These are phyloP conservation scores for Juglanconis sp. DNA, from an alignment of 2,329 filamentous ascomycete genomes.

Conservation along the genomic window DNA sequence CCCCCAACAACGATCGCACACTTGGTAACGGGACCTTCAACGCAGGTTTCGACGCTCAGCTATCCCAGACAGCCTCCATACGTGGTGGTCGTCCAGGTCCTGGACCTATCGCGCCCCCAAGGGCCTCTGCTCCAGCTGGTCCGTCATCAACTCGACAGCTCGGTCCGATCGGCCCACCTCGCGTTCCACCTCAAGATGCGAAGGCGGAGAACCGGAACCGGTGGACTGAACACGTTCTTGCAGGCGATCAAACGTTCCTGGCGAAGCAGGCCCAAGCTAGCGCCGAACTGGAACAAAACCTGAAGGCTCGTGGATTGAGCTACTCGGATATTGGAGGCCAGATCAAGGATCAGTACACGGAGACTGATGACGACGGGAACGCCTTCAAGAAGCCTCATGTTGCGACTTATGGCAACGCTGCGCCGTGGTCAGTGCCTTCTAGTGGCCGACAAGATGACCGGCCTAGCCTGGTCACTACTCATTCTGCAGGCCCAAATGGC, in stretches of 20 bases:
- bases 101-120: slow-evolving; percentile 41
- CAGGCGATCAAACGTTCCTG: slow-evolving; percentile 42
- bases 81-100: slow-evolving; percentile 32
- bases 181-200: slow-evolving; percentile 26
- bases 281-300: slow-evolving; percentile 40
- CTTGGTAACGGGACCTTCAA: slow-evolving; percentile 78
- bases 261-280: slow-evolving; percentile 37
- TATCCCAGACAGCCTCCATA: slow-evolving; percentile 30
- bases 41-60: slow-evolving; percentile 45
- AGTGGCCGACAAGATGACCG: slow-evolving; percentile 3
- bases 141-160: slow-evolving; percentile 4
- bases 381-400: slow-evolving; percentile 26
- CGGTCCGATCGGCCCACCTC: slow-evolving; percentile 30
- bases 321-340: slow-evolving; percentile 43
- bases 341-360: slow-evolving; percentile 55
- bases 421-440: slow-evolving; percentile 3
- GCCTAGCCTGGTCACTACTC: slow-evolving; percentile 1
- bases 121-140: slow-evolving; percentile 22
- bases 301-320: slow-evolving; percentile 42
- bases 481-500: background rate
- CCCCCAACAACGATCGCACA: slow-evolving; percentile 66
- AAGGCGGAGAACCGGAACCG: slow-evolving; percentile 9
- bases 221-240: slow-evolving; percentile 25
- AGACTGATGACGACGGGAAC: slow-evolving; percentile 33
- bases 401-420: slow-evolving; percentile 23